phyloP scores from a whole-genome alignment of 2,329 filamentous ascomycete species.

The Cercospora beticola region DNA sequence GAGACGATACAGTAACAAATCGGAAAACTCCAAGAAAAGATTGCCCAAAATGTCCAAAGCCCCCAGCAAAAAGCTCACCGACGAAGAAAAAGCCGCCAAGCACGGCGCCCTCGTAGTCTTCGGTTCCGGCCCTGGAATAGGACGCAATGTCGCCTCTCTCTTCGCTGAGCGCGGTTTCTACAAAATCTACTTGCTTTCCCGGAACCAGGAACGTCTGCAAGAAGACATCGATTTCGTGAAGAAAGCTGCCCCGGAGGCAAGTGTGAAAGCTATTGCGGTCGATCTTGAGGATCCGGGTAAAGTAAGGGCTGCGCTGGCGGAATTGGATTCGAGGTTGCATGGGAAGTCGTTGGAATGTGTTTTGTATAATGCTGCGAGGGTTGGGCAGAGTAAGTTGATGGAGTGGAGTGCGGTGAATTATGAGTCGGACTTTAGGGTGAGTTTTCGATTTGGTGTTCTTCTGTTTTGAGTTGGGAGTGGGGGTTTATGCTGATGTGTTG shows the following conservation, averaged over 20 bases:
- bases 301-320: conserved; percentile 41
- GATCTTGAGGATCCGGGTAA: conserved; percentile 45
- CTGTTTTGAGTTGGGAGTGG: too few species aligned
- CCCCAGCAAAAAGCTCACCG: conserved; percentile 10
- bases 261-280: conserved; percentile 43
- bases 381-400: conserved; percentile 44
- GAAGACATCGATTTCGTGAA: conserved; percentile 29
- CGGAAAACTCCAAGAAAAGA: neutral
- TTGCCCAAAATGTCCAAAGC: conserved; percentile 10
- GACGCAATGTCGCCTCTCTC: conserved; percentile 30
- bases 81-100: conserved; percentile 16
- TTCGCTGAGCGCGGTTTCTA: conserved; percentile 33
- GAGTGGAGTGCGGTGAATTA: conserved; percentile 46
- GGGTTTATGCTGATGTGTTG: neutral
- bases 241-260: conserved; percentile 13
- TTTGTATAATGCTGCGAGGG: conserved; percentile 53
- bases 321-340: conserved; percentile 41
- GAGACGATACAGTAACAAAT: neutral
- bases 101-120: conserved; percentile 32
- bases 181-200: conserved; percentile 30
- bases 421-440: conserved; percentile 50
- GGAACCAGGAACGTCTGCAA: conserved; percentile 27
- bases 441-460: too few species aligned
- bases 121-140: conserved; percentile 36
- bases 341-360: conserved; percentile 45